Base-by-base conservation (phyloP, 192 early-diverging fungal species). In the Fimicolochytrium jonesii region DNA sequence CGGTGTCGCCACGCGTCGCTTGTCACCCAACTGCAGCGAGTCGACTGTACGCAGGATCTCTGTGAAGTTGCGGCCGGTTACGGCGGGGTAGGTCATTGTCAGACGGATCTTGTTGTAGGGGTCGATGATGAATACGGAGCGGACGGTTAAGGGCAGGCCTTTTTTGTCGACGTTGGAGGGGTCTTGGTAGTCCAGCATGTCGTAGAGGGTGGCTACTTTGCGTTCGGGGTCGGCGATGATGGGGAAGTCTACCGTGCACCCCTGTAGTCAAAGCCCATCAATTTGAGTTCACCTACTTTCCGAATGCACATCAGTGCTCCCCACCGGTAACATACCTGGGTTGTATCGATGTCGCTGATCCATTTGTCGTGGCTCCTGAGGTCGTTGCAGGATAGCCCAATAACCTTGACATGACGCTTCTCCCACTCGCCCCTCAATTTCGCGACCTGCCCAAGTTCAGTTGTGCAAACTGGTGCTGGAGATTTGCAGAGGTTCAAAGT, bases 131-230 rank as follows among this genome's bases (percentile, higher is more conserved):
- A 98, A 98, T 28, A 98, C 94, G 28, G 89, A 88, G 53, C 96
- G 88, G 52, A 98, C 92, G 35, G 94, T 98, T 70, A 94, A 88
- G 4, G 94, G 94, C 64, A 98, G 83, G 52, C 95, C 95, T 63
- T 82, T 82, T 62, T 67, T 71, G 66, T 91, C 90, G 32, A 94
- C 81, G 73, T 98, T 96, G 61, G 92, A 88, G 23, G 87, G 67
- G 74, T 98, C 93, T 58, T 94, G 90, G 70, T 89, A 84, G 68
- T 98, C 96, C 58, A 98, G 83, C 96, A 98, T 98, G 67, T 93
- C 92, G 80, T 98, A 98, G 45, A 93, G 81, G 10, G 84, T 80
- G 11, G 96, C 89, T 30, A 98, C 84, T 49, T 85, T 72, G 68
- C 94, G 88, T 55, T 87, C 80, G 34, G 79, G 81, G 79, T 97